Evolutionary conservation across 2,329 filamentous ascomycete genomes (phyloP), one percentile per base, ranked within the genome.

Genomic region (Calonectria hongkongensis): DNA sequence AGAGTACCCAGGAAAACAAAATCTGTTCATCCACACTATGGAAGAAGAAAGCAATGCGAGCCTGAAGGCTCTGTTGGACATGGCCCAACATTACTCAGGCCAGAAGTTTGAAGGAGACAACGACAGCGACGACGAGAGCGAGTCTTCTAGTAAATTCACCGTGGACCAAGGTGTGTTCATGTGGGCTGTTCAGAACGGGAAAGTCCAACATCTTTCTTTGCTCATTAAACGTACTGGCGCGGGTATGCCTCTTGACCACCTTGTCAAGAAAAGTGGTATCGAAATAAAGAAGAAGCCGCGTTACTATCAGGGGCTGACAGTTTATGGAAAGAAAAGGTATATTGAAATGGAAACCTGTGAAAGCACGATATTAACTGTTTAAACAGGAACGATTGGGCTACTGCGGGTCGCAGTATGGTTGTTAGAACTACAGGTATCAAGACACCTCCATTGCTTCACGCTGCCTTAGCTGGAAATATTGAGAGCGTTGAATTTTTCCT

Each of bases 401-500:
- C 88, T 27, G 90, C 90, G 8, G 91, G 91, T 3, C 88, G 90
- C 15, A 85, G 85, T 36, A 81, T 86, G 41, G 83, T 86, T 5
- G 78, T 81, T 15, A 84, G 81, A 48, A 78, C 83, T 4, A 83
- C 81, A 0, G 88, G 87, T 12, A 80, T 84, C 64, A 84, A 86
- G 41, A 86, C 85, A 0, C 89, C 92, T 2, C 94, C 92, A 3
- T 83, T 94, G 10, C 86, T 94, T 1, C 84, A 88, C 73, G 91
- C 92, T 54, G 92, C 90, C 15, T 78, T 84, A 10, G 77, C 78
- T 2, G 91, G 91, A 3, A 93, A 87, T 25, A 81, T 96, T n/a
- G 89, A 93, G 47, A 88, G 89, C 21, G 90, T 95, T 0, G 92
- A 97, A 79, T 97, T 94, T 91, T 94, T 96, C 81, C 83, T 95